Conservation (phyloP, 1,139 yeast species). For the Scheffersomyces insectosa region DNA sequence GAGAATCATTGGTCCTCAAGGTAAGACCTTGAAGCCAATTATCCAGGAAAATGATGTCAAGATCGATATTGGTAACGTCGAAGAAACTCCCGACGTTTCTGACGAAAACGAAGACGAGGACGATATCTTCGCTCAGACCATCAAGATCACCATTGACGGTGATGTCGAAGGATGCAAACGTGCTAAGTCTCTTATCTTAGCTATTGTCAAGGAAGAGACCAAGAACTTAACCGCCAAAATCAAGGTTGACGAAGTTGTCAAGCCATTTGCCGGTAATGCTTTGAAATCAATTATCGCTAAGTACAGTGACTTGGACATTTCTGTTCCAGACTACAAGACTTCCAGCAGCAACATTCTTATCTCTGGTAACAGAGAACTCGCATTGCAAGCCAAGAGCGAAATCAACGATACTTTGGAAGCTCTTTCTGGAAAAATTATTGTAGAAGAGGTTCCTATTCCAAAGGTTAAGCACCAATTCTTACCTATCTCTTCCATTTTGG, state of each 20-base stretch:
- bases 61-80: constrained; percentile 67
- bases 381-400: constrained; percentile 48
- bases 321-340: constrained; percentile 38
- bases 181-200: constrained; percentile 70
- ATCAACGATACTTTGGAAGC: constrained; percentile 48
- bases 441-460: constrained; percentile 46
- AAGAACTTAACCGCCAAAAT: constrained; percentile 54
- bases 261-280: constrained; percentile 51
- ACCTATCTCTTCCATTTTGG: constrained; percentile 47
- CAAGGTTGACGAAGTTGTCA: constrained; percentile 44
- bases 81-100: constrained; percentile 21
- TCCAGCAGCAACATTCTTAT: constrained; percentile 35
- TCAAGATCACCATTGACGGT: constrained; percentile 73
- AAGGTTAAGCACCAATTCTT: constrained; percentile 45
- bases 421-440: constrained; percentile 38
- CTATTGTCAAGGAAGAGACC: constrained; percentile 76
- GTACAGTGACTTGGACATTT: constrained; percentile 29
- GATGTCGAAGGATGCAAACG: constrained; percentile 79
- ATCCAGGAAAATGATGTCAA: constrained; percentile 69
- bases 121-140: constrained; percentile 54
- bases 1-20: constrained; percentile 86
- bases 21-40: constrained; percentile 79
- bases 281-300: constrained; percentile 24
- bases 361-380: constrained; percentile 66
- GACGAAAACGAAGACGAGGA: constrained; percentile 30